These are phyloP conservation scores for Aureobasidium sp. DNA, from an alignment of 2,329 filamentous ascomycete species.

Conservation along the genomic window DNA sequence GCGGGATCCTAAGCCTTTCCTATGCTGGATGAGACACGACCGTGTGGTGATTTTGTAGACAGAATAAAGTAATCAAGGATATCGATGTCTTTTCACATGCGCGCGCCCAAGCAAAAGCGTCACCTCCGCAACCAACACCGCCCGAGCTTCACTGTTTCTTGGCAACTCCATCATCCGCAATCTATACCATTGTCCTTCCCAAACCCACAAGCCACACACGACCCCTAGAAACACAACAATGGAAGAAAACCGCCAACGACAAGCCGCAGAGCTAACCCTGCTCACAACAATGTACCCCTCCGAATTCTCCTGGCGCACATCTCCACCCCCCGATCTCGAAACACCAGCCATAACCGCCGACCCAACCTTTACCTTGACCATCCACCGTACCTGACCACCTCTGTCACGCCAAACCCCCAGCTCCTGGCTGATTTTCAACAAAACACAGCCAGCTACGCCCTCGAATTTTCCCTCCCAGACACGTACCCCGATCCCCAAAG, in stretches of 20 bases:
- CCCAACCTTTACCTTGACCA: conserved; percentile 7
- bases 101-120: not conserved
- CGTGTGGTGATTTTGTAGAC: not conserved
- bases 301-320: conserved; percentile 19
- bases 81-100: not conserved
- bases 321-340: conserved; percentile 1
- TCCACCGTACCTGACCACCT: conserved; percentile 14
- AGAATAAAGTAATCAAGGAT: not conserved
- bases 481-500: conserved; percentile 14
- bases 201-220: not conserved
- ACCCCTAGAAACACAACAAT: not conserved
- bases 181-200: not conserved
- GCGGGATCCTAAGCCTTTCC: not conserved
- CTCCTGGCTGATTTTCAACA: conserved; percentile 13
- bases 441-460: conserved; percentile 16
- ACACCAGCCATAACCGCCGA: conserved; percentile 1
- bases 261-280: conserved; percentile 17
- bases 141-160: not conserved
- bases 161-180: no score
- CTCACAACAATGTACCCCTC: conserved; percentile 20
- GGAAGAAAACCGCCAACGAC: conserved; percentile 14
- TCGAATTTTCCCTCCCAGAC: conserved; percentile 17
- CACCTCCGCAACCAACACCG: conserved; percentile 7
- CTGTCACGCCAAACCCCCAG: not conserved
- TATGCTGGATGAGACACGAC: not conserved